A percentile compares a stretch with the other conserved stretches of the same genome.
These are phyloP conservation scores for Acanthamoeba lenticulata DNA, from an alignment of 208 protist genomes.

Conservation along the genomic window DNA sequence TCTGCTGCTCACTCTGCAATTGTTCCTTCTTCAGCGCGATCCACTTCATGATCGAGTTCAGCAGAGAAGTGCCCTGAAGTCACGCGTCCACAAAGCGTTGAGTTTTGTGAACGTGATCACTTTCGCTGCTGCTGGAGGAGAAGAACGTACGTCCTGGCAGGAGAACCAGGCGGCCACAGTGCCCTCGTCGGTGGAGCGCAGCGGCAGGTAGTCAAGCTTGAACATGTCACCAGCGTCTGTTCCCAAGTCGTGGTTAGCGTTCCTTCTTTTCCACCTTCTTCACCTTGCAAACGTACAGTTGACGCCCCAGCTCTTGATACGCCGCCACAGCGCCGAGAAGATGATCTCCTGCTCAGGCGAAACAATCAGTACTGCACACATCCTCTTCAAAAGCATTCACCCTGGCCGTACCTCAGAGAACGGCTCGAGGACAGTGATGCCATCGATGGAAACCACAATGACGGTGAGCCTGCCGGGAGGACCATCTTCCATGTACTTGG, in stretches of 20 bases:
- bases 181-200: neutral
- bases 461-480: neutral
- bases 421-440: neutral
- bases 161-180: neutral
- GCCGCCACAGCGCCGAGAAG: neutral
- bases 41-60: slow-evolving; percentile 31
- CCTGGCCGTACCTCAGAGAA: neutral
- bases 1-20: neutral
- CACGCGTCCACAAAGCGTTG: neutral
- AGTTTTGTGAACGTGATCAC: too few species aligned
- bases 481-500: neutral
- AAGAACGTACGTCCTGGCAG: neutral
- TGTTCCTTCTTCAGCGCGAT: neutral
- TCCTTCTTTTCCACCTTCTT: too few species aligned
- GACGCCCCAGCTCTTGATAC: slow-evolving; percentile 30
- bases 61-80: neutral
- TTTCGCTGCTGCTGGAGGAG: neutral
- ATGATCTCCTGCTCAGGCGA: neutral
- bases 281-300: slow-evolving; percentile 1
- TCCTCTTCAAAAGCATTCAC: neutral
- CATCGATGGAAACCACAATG: slow-evolving; percentile 1
- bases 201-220: slow-evolving; percentile 6
- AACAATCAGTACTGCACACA: neutral
- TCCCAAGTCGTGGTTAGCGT: too few species aligned
- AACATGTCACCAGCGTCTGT: neutral